phyloP scores from a whole-genome alignment of 495 filamentous ascomycete species.

The Astrothelium subdiscretum region DNA sequence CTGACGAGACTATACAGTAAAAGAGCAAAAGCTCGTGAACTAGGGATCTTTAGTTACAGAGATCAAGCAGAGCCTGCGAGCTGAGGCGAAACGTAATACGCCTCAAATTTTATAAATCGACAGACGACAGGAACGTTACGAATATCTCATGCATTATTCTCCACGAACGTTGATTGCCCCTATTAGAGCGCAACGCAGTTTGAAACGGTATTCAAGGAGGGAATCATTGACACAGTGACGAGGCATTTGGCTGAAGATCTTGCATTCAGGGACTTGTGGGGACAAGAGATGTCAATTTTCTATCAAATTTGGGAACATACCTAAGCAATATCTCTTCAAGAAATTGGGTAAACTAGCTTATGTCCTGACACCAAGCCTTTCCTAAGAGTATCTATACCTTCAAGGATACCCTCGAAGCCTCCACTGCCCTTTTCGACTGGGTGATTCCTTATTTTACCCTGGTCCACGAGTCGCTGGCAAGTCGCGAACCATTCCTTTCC shows the following conservation, averaged over 20 bases:
- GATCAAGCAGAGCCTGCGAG: neutral
- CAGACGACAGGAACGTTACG: no score
- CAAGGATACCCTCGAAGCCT: slow-evolving; percentile 40
- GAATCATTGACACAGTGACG: no score
- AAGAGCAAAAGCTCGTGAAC: no score
- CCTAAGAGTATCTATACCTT: slow-evolving; percentile 41
- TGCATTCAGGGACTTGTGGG: neutral
- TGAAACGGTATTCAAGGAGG: neutral
- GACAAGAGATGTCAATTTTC: neutral
- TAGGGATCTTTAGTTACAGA: no score
- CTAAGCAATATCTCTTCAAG: no score
- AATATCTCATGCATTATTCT: neutral
- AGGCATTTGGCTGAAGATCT: no score
- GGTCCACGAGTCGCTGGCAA: slow-evolving; percentile 34
- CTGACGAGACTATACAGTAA: no score
- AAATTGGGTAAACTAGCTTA: slow-evolving; percentile 40
- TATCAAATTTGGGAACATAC: no score
- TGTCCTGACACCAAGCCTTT: slow-evolving; percentile 41
- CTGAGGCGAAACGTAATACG: neutral
- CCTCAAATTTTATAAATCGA: neutral
- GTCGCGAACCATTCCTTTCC: slow-evolving; percentile 9
- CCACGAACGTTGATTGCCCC: no score
- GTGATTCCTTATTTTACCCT: slow-evolving; percentile 42
- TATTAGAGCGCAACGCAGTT: neutral
- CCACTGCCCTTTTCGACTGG: slow-evolving; percentile 30